Percentiles rank a stretch among this genome's conserved stretches.
Evolutionary conservation across 331 rosid genomes (phyloP).

Genomic region (Stylosanthes scabra): DNA sequence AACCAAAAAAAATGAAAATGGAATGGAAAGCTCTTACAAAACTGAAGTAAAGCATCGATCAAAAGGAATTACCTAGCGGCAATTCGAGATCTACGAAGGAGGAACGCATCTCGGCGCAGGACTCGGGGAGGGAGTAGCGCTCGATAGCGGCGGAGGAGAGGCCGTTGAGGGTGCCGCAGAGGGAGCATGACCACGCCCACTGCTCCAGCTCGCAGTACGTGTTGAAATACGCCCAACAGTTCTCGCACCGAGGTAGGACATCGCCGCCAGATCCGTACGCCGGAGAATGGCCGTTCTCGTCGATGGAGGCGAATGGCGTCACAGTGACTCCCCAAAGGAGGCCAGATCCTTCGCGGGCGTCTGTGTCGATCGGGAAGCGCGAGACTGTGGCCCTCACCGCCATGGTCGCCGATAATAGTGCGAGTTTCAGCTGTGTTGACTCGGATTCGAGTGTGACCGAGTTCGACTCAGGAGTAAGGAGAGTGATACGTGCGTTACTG

Average conservation of each 20-base stretch:
- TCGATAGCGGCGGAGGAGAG: slow-evolving; percentile 75
- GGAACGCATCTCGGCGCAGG: slow-evolving; percentile 89
- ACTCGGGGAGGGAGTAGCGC: slow-evolving; percentile 77
- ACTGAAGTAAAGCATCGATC: not conserved
- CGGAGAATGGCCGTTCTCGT: slow-evolving; percentile 72
- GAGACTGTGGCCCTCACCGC: slow-evolving; percentile 87
- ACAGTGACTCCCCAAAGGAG: slow-evolving; percentile 92
- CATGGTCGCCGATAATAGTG: slow-evolving; percentile 43
- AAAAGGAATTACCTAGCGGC: slow-evolving; percentile 32
- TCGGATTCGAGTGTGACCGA: slow-evolving; percentile 3
- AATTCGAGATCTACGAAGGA: slow-evolving; percentile 97
- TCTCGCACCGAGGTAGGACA: slow-evolving; percentile 84
- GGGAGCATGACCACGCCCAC: slow-evolving; percentile 91
- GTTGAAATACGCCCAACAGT: slow-evolving; percentile 96
- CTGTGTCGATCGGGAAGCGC: slow-evolving; percentile 83
- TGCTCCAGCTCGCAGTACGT: slow-evolving; percentile 87
- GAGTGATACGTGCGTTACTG: too few relatives aligned
- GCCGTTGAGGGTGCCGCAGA: slow-evolving; percentile 91
- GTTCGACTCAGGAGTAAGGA: not conserved
- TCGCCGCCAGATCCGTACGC: slow-evolving; percentile 76
- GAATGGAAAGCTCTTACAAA: not conserved
- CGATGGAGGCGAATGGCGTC: slow-evolving; percentile 74
- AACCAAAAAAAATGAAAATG: not conserved
- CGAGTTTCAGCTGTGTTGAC: not conserved
- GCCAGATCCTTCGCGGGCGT: slow-evolving; percentile 89